Base-by-base conservation (phyloP, 768 basidiomycete species). In the Pulveroboletus frians region DNA sequence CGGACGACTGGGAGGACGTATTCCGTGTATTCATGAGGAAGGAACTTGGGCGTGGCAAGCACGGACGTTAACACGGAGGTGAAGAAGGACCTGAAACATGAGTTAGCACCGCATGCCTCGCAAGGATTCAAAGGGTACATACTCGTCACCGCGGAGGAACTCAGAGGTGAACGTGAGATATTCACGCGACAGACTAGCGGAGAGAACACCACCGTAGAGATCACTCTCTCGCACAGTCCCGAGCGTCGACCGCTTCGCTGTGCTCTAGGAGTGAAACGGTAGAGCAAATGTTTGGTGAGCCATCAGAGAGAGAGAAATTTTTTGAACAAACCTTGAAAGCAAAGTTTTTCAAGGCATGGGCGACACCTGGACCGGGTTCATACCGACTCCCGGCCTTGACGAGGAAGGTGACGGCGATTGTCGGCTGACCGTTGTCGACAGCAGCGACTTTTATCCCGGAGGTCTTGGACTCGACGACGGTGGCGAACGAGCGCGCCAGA, bases 81-180 rank as follows among this genome's bases (percentile, higher is more conserved):
- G 73, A 99, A 98, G 77, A 85, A 92, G 32, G 77, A 72, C 69
- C 93, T 96, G 67, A 21, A 17, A 21, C 20, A 13, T 14, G 27
- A 29, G 27, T 52, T 34, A 39, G 18, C 17, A 46, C 29, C 17
- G 43, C 29, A 23, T 11, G 4, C 31, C 20, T 14, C 38, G 11
- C 34, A 35, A 5, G 43, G n/a, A 47, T 30, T 13, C 7, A 18
- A 50, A 52, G 21, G 31, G 43, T 10, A 88, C 92, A 73, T 68
- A 97, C 95, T 96, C 94, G 69, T 99, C 92, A 40, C 91, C 93
- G 50, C 85, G 81, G 59, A 97, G 72, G 73, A 96, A 99, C 69
- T 97, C 94, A 45, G 95, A 92, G 20, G 91, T 94, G 66, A 97
- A 72, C 51, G 92, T 84, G 39, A 99, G 76, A 71, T 97, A 85